phyloP scores from a whole-genome alignment of 2,329 filamentous ascomycete species.

The Aureobasidium pullulans region DNA sequence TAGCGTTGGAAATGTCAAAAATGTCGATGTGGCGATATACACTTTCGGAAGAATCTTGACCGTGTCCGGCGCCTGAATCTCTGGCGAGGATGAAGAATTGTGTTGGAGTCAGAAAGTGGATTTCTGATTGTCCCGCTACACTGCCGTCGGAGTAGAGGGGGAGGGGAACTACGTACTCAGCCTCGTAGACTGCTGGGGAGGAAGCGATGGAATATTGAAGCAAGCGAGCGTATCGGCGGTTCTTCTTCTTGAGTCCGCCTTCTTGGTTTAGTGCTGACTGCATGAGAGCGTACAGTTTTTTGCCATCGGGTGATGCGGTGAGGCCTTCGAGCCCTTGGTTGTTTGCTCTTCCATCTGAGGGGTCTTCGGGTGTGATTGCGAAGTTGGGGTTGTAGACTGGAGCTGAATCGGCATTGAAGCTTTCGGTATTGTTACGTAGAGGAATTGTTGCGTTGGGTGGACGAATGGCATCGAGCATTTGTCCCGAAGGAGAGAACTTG shows the following conservation, averaged over 20 bases:
- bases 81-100: slow-evolving; percentile 62
- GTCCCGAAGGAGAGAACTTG: slow-evolving; percentile 52
- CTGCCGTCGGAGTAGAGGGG: slow-evolving; percentile 50
- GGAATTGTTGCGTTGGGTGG: slow-evolving; percentile 60
- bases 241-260: slow-evolving; percentile 49
- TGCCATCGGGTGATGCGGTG: slow-evolving; percentile 55
- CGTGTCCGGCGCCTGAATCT: slow-evolving; percentile 55
- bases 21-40: slow-evolving; percentile 64
- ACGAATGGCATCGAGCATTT: slow-evolving; percentile 55
- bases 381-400: slow-evolving; percentile 50
- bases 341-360: slow-evolving; percentile 57
- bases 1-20: slow-evolving; percentile 56
- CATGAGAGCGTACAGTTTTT: slow-evolving; percentile 56
- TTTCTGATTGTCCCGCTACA: slow-evolving; percentile 61
- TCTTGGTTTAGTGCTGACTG: slow-evolving; percentile 60
- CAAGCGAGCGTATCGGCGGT: slow-evolving; percentile 52
- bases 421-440: slow-evolving; percentile 50
- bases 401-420: slow-evolving; percentile 58
- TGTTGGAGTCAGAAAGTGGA: slow-evolving; percentile 54
- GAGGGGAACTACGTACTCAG: slow-evolving; percentile 60
- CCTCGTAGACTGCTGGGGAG: slow-evolving; percentile 37
- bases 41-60: slow-evolving; percentile 42
- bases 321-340: slow-evolving; percentile 72
- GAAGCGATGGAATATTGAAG: slow-evolving; percentile 55
- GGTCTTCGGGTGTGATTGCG: slow-evolving; percentile 47